Evolutionary conservation across 179 eudicot genomes (phyloP).

Genomic region (Beta macrorhiza): DNA sequence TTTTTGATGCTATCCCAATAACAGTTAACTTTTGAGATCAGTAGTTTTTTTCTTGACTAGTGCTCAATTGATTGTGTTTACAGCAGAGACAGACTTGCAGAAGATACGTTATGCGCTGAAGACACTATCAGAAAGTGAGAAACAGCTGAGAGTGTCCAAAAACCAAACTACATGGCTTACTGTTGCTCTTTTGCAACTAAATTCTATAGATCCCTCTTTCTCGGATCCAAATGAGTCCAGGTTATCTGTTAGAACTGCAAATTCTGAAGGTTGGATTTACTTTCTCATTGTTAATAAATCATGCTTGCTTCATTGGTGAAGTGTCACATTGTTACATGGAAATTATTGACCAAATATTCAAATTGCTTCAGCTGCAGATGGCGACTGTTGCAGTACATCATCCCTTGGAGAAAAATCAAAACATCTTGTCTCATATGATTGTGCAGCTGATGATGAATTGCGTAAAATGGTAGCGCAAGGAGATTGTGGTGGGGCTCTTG

Average conservation of each 20-base stretch:
- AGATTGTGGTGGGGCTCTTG: slow-evolving; percentile 49
- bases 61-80: slow-evolving; percentile 19
- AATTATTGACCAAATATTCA: neutral
- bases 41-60: slow-evolving; percentile 1
- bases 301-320: neutral
- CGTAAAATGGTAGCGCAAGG: slow-evolving; percentile 42
- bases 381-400: slow-evolving; percentile 74
- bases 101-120: slow-evolving; percentile 81
- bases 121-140: slow-evolving; percentile 83
- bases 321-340: neutral
- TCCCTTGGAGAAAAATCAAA: slow-evolving; percentile 74
- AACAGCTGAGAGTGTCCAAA: slow-evolving; percentile 74
- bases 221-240: slow-evolving; percentile 54
- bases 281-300: neutral
- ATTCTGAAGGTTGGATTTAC: slow-evolving; percentile 55
- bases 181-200: slow-evolving; percentile 82
- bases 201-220: slow-evolving; percentile 51
- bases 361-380: slow-evolving; percentile 50
- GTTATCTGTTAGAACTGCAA: slow-evolving; percentile 48
- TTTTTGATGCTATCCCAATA: neutral
- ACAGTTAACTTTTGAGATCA: neutral
- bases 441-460: slow-evolving; percentile 35
- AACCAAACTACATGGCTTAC: slow-evolving; percentile 94
- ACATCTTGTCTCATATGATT: slow-evolving; percentile 52
- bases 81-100: slow-evolving; percentile 79